Conservation (phyloP, 306 rosid species). For the Medicago arabica region DNA sequence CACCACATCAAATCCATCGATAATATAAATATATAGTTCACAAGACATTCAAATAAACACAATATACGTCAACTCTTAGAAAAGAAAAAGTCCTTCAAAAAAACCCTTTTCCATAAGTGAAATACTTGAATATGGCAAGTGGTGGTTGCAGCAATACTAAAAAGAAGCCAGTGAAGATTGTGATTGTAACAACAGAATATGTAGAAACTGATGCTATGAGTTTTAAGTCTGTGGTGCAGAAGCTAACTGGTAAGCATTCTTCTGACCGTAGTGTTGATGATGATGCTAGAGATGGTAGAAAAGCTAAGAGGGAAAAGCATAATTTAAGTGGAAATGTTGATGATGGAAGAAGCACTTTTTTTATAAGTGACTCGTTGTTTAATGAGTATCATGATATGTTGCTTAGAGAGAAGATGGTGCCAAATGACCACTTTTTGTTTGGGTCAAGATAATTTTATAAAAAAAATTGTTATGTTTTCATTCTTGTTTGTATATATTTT, state of each 20-base stretch:
- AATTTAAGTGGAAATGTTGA: not conserved
- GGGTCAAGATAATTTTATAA: too few relatives aligned
- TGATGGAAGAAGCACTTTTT: conserved; percentile 28
- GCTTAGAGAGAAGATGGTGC: too few relatives aligned
- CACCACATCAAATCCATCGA: not conserved
- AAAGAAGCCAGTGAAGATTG: conserved; percentile 58
- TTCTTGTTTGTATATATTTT: too few relatives aligned
- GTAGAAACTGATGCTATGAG: conserved; percentile 74
- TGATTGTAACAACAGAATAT: conserved; percentile 72
- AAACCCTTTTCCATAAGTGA: not conserved
- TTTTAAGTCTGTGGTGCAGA: conserved; percentile 81
- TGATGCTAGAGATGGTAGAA: not conserved
- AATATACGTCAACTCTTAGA: not conserved
- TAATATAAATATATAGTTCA: not conserved
- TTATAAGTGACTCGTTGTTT: conserved; percentile 62
- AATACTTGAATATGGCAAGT: not conserved
- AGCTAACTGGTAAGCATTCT: conserved; percentile 73
- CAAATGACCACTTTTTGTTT: not conserved
- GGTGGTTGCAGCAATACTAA: not conserved
- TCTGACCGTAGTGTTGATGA: not conserved
- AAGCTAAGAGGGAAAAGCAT: not conserved
- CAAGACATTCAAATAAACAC: not conserved
- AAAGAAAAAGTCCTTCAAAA: not conserved
- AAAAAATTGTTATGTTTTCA: too few relatives aligned
- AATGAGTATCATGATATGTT: conserved; percentile 69